Base-by-base conservation (phyloP, 2,329 filamentous ascomycete genomes). In the Beauveria caledonica region DNA sequence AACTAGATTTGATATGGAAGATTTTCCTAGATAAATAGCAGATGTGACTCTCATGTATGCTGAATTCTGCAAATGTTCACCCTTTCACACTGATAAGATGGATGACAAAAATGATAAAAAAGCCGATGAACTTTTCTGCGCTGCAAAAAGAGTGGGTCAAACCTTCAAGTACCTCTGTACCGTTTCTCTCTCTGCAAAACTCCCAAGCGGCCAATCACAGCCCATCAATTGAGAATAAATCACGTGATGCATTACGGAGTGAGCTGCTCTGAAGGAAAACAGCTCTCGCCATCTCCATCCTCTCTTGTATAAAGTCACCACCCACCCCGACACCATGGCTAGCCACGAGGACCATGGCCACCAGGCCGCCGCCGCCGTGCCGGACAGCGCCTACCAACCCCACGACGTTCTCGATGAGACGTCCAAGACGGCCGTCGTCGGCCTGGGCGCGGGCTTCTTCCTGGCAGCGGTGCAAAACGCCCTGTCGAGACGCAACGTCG, bases 381-480 rank as follows among this genome's bases (percentile, higher is more conserved):
- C 63, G 39, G 64, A 69, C 15, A 63, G 63, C 63, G 62, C 71
- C 64, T 95, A 88, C 75, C 84, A 89, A 65, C 85, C 88, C 53
- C 84, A 86, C 74, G 89, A 96, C 81, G 86, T 90, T 66, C 75
- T 96, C 68, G 80, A 82, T 65, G 80, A 82, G 64, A 82, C 87
- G 55, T 76, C 87, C 71, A 85, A 84, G 72, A 84, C 85, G 63
- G 83, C 82, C 45, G 69, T 86, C 64, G 75, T 90, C 68, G 86
- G 87, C 63, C 85, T 86, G 69, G 77, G 78, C 62, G 82, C 83
- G 62, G 92, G 92, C 68, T 77, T 89, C 71, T 81, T 91, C 74
- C 73, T 88, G 63, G 88, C 90, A 55, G 87, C 89, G 60, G 81
- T 96, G 66, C 89, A 92, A 78, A 97, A 96, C 79, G 90, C 92